Evolutionary conservation across 2,329 filamentous ascomycete species (phyloP).

Genomic region (Chrysosporium queenslandicum): DNA sequence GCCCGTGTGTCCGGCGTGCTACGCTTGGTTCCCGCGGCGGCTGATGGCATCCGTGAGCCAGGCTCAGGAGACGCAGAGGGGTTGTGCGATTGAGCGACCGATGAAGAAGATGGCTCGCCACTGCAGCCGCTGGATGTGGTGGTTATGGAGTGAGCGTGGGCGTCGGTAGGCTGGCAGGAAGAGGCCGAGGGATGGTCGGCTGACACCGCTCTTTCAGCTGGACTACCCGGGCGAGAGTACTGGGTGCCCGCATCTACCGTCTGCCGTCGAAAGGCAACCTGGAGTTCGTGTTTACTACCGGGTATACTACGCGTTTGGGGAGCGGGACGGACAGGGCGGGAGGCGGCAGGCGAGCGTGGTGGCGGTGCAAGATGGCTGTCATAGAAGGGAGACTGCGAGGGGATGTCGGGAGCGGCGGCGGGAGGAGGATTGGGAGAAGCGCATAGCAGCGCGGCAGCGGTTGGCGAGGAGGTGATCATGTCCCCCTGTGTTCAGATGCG

Average conservation of each 20-base stretch:
- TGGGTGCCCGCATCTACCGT: slow-evolving; percentile 46
- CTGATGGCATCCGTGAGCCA: slow-evolving; percentile 19
- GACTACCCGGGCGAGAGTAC: slow-evolving; percentile 44
- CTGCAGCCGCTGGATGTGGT: background rate
- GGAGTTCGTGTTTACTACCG: background rate
- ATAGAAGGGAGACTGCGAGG: slow-evolving; percentile 20
- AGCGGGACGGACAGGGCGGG: slow-evolving; percentile 12
- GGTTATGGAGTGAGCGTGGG: background rate
- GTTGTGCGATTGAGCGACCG: slow-evolving; percentile 17
- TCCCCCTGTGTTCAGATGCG: background rate
- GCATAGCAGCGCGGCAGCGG: slow-evolving; percentile 30
- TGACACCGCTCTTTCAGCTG: slow-evolving; percentile 8
- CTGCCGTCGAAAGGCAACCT: slow-evolving; percentile 18
- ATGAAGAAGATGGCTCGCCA: background rate
- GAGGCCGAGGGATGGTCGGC: background rate
- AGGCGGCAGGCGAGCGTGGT: slow-evolving; percentile 8
- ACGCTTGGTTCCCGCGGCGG: slow-evolving; percentile 18
- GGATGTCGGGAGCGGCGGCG: slow-evolving; percentile 21
- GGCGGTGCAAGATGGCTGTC: slow-evolving; percentile 2
- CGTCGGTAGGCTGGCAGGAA: background rate
- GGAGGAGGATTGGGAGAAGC: slow-evolving; percentile 23
- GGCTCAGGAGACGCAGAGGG: slow-evolving; percentile 14
- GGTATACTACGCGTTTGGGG: background rate
- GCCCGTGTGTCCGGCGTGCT: slow-evolving; percentile 14
- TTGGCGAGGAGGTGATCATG: slow-evolving; percentile 36